Base-by-base conservation (phyloP, 495 filamentous ascomycete genomes). In the Rostrohypoxylon terebratum region DNA sequence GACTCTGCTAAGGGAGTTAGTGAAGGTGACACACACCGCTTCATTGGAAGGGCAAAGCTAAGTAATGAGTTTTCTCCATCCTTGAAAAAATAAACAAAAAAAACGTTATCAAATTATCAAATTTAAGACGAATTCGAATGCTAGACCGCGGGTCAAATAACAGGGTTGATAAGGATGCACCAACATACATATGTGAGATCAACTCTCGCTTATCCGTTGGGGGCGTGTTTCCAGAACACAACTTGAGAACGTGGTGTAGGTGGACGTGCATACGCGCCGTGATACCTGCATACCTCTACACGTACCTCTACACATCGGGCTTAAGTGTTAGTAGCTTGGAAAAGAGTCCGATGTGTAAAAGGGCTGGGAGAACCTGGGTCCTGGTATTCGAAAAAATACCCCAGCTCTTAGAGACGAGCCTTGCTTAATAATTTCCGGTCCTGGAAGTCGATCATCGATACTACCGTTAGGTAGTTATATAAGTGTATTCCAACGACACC, bases 221-320 rank as follows among this genome's bases (percentile, higher is more conserved):
- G 63, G 66, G 42, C 42, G 42, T 45, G 16, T 25, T 50, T 50
- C 47, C 8, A 50, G 47, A 50, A 50, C 47, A 25, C 18, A 13
- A 8, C 23, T 77, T 64, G 28, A 71, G 69, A 68, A 72, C 58
- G 63, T 66, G 11, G 59, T 69, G 31, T 59, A 25, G 44, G 51
- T 63, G 20, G 44, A 57, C 51, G 25, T 71, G 67, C 69, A 75
- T 77, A 73, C 57, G 67, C 72, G 63, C 71, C 63, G 71, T 73
- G 66, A 66, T 66, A 69, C 66, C 51, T 61, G 63, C 63, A 63
- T 63, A 72, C 18, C 33, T 45, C 18, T 65, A 53, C 68, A 62
- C 38, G n/a, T 63, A 72, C 18, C 33, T 45, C 14, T 66, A 53
- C 68, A 62, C 38, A 33, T 40, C 58, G 14, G 54, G 42, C 36